Conservation (phyloP, 179 eudicot genomes). For the Patellifolia procumbens region DNA sequence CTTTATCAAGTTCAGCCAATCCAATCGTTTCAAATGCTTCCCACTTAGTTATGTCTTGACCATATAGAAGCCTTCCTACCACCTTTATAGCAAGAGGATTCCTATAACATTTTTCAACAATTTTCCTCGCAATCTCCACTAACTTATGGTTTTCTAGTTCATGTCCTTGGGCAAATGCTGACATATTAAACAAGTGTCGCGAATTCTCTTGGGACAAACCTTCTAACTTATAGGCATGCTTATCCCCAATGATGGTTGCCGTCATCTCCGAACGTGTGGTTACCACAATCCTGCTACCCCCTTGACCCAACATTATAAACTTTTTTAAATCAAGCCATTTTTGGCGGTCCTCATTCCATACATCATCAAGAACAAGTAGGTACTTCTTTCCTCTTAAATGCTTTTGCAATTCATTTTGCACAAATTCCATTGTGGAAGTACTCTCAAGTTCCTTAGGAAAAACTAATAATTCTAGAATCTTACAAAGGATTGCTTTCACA, state of each 20-base stretch:
- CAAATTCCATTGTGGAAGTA: background rate
- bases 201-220: background rate
- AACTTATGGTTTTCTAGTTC: background rate
- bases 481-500: background rate
- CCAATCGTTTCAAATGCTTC: background rate
- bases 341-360: background rate
- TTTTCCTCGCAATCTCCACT: background rate
- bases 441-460: background rate
- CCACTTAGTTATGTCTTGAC: background rate
- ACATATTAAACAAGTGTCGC: too few relatives aligned
- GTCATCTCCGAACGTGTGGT: background rate
- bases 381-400: background rate
- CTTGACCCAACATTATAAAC: background rate
- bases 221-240: background rate
- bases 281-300: background rate
- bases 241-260: background rate
- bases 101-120: background rate
- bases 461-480: background rate
- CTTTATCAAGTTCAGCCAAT: background rate
- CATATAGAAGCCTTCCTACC: background rate
- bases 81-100: background rate
- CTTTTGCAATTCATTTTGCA: background rate
- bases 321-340: background rate
- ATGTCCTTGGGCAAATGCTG: background rate
- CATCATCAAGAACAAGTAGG: constrained; percentile 1